Evolutionary conservation across 108 stramenopile genomes (phyloP), one percentile per base, ranked within the genome.

Genomic region (Pseudonitzschia multistriata): DNA sequence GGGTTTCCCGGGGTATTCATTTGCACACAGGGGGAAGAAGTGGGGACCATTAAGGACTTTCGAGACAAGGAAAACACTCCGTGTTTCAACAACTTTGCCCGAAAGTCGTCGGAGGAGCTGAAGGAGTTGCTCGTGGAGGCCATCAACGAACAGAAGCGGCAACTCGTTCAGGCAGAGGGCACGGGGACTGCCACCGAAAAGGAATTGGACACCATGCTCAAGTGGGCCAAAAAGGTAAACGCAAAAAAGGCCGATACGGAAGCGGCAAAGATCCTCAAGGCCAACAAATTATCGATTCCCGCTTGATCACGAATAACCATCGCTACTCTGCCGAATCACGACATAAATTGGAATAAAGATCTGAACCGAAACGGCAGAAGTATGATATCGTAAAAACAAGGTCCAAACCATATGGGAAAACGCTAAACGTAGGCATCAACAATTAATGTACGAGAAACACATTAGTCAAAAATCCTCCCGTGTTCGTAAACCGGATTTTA

Each of bases 1-100:
- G 97, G 96, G 3, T 96, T 96, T 68, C 94, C 96, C 3, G 97
- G 97, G 13, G 93, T 98, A 6, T 98, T 81, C 74, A 80, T 98
- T 31, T 91, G 93, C 64, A 86, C 89, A 3, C 30, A 65, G 31
- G 95, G 91, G 45, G 85, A 81, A 11, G 70, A 89, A 39, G 87
- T 94, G 31, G 95, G 95, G 11, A 71, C 79, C 21, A 88, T 96
- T 52, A 66, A 73, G 45, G 95, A 96, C 66, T 36, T 70, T 49
- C 83, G 95, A 13, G 83, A 94, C 72, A 67, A 65, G 63, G 54
- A 49, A 3, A 75, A 64, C 21, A 68, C 79, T 48, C 95, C 95
- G 13, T 72, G 62, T 27, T 91, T 96, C 70, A 54, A 72, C 31
- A 94, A 91, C 56, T 77, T 92, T 80, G 81, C 81, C 36, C 75